Base-by-base conservation (phyloP, 164 flowering plant genomes). In the Berberis thunbergii region DNA sequence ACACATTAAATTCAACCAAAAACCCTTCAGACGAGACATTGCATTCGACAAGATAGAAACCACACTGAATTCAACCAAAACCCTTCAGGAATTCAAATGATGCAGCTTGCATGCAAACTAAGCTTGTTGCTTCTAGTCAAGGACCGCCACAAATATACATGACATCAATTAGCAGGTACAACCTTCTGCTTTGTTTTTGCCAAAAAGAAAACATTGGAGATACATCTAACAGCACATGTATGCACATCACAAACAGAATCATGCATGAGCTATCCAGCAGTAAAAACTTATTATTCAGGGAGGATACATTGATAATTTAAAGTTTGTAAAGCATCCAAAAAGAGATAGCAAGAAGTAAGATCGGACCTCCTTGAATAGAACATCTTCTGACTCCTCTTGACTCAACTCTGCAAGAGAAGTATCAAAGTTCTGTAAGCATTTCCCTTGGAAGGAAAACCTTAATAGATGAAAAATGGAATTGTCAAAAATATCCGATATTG, bases 321-420 rank as follows among this genome's bases (percentile, higher is more conserved):
- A 26, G 53, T 13, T n/a, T 50, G 45, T 41, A n/a, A 4, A 61
- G 45, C 46, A 62, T 53, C 52, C 61, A 49, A 49, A 63, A 26
- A 50, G 6, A 49, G 54, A 11, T 42, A 11, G 2, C 8, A 44
- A 43, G 43, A 65, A 60, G 4, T 49, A 54, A 57, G 40, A 49
- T 10, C 77, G 61, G 4, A 91, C 99, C 97, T 85, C 83, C 72
- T 91, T 95, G 72, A 95, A 95, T 64, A 80, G 79, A 69, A 95
- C 86, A 77, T 95, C 99, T 73, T 95, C 96, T 1, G 86, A 76
- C 74, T 91, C 97, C 69, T 79, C 94, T 64, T 75, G 79, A 70
- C 86, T 81, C 65, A 95, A 69, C 72, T 86, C 99, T 95, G 90
- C 83, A 84, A 55, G 62, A 56, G 65, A 66, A 64, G 42, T 6